Conservation (phyloP, 1,284 basidiomycete species). For the Microbotryomycetes sp. region DNA sequence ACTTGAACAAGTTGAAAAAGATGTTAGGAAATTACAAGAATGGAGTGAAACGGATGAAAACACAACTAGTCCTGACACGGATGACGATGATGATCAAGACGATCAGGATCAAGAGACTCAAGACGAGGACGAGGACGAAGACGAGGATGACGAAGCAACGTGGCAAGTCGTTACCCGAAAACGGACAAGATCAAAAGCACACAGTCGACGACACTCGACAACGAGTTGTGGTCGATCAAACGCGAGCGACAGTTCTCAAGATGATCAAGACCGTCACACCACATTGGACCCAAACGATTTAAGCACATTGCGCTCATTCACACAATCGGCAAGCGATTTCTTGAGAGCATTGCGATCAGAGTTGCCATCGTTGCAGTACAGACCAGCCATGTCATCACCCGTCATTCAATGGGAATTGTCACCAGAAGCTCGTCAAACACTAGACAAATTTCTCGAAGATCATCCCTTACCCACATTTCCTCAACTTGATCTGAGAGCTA, state of each 20-base stretch:
- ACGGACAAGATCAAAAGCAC: neutral
- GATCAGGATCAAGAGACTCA: conserved; percentile 3
- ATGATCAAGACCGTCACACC: conserved; percentile 11
- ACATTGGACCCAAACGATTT: conserved; percentile 22
- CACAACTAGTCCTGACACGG: too few relatives aligned
- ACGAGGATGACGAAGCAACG: conserved; percentile 1
- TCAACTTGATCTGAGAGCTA: conserved; percentile 12
- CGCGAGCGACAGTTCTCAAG: neutral
- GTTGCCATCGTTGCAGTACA: conserved; percentile 14
- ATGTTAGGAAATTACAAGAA: conserved; percentile 6
- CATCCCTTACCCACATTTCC: conserved; percentile 30
- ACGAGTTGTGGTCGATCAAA: too few relatives aligned
- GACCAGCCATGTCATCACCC: neutral
- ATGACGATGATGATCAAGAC: neutral
- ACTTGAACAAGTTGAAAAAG: conserved; percentile 21
- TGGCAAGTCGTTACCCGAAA: conserved; percentile 5
- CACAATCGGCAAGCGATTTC: conserved; percentile 21
- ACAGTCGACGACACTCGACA: too few relatives aligned
- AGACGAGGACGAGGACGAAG: conserved; percentile 12
- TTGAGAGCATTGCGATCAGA: conserved; percentile 23
- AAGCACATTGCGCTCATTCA: conserved; percentile 18
- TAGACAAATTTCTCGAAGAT: conserved; percentile 30
- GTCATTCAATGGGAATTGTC: conserved; percentile 21
- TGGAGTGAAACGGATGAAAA: neutral
- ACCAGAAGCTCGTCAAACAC: conserved; percentile 18